Evolutionary conservation across 1,139 yeast species (phyloP), one percentile per base, ranked within the genome.

Genomic region (Debaryomycetaceae sp.): DNA sequence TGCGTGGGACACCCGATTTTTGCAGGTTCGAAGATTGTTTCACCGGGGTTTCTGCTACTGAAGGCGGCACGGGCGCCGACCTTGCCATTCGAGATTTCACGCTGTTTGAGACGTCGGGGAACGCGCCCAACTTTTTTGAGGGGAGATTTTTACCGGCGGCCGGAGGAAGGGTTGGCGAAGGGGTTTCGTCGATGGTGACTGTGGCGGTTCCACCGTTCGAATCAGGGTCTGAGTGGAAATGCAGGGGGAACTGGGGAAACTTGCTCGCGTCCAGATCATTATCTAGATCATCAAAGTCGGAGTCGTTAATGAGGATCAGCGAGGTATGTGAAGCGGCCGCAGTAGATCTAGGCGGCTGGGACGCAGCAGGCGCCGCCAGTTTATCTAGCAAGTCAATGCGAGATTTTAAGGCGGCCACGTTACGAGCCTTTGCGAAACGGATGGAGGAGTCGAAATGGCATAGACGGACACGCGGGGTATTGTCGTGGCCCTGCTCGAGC

Each of bases 241-340:
- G n/a, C n/a, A n/a, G n/a, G 6, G 44, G 43, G 33, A 40, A 40
- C 12, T 29, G 34, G 8, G 28, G 22, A 26, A 30, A 32, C 24
- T 25, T 26, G 20, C 22, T 22, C 4, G 26, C 35, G 5, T 30
- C 34, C 27, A 34, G 28, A 29, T 45, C 55, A 25, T 51, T 60
- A 15, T 40, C 50, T 27, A 44, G 47, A 23, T 52, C 61, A 25
- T 62, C 71, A 34, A 58, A 57, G 34, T 58, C 64, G 22, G 57
- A 50, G 28, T 55, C 65, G 28, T 52, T 51, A 10, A 58, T 55
- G 8, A 56, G 51, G 14, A 8, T 24, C 18, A 6, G 14, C n/a
- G n/a, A n/a, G n/a, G n/a, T n/a, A n/a, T n/a, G n/a, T n/a, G n/a
- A n/a, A 22, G 24, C 24, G 6, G 15, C 24, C 6, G 13, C 14